Evolutionary conservation across 2,329 filamentous ascomycete genomes (phyloP).

Genomic region (Didymella exigua): DNA sequence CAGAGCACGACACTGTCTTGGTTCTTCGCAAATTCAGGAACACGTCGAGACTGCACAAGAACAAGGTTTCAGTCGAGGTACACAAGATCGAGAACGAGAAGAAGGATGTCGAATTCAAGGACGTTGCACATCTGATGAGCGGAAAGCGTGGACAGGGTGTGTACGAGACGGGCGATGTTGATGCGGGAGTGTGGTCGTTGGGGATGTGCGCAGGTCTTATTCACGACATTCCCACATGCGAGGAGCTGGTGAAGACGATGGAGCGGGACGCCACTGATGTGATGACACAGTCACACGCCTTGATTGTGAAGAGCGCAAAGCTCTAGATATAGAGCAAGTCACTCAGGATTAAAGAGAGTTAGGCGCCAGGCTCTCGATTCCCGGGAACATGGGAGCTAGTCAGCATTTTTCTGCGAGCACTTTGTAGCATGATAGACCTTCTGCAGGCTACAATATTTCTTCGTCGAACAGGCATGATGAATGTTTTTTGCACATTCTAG

Average conservation of each 20-base stretch:
- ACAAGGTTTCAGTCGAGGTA: slow-evolving; percentile 32
- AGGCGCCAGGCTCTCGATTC: not conserved
- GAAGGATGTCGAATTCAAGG: slow-evolving; percentile 32
- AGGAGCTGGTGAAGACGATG: slow-evolving; percentile 35
- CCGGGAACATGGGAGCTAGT: not conserved
- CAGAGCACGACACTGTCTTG: slow-evolving; percentile 33
- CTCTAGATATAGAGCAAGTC: slow-evolving; percentile 4
- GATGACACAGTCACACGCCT: slow-evolving; percentile 25
- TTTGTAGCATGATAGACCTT: not conserved
- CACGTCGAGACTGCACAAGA: slow-evolving; percentile 35
- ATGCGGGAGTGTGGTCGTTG: slow-evolving; percentile 64
- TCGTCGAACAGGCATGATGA: too few relatives aligned
- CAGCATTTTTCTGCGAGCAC: not conserved
- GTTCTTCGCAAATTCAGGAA: slow-evolving; percentile 37
- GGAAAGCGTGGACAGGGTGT: slow-evolving; percentile 35
- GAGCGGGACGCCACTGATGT: slow-evolving; percentile 36
- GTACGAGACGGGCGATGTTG: slow-evolving; percentile 35
- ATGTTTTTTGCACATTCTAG: not conserved
- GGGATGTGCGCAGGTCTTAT: slow-evolving; percentile 85
- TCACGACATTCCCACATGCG: slow-evolving; percentile 55
- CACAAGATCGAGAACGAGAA: slow-evolving; percentile 35
- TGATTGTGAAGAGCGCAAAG: slow-evolving; percentile 25
- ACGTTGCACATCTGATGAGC: slow-evolving; percentile 38
- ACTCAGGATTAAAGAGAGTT: not conserved
- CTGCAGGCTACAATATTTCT: not conserved